Percentiles rank a stretch among this genome's conserved stretches.
Evolutionary conservation across 371 early-diverging fungal species (phyloP).

Genomic region (Mortierella sp.): DNA sequence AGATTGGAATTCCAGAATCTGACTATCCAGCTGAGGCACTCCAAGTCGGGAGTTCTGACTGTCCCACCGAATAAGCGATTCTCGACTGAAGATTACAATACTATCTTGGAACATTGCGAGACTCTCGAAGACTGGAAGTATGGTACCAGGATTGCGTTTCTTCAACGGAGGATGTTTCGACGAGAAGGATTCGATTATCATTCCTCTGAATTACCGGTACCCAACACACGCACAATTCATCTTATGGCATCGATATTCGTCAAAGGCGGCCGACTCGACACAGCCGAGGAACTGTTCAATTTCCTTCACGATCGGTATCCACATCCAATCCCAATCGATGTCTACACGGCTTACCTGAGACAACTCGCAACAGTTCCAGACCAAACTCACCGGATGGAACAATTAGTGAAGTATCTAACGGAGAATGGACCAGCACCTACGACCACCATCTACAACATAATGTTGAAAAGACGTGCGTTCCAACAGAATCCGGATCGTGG

Average conservation of each 20-base stretch:
- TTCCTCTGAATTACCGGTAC: slow-evolving; percentile 2
- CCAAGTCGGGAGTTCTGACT: not conserved
- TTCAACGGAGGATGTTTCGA: slow-evolving; percentile 19
- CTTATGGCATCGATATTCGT: slow-evolving; percentile 13
- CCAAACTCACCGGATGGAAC: slow-evolving; percentile 7
- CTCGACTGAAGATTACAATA: slow-evolving; percentile 28
- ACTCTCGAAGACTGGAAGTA: slow-evolving; percentile 17
- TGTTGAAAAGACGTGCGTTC: slow-evolving; percentile 21
- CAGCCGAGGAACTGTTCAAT: not conserved
- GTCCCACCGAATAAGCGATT: slow-evolving; percentile 6
- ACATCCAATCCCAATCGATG: slow-evolving; percentile 27
- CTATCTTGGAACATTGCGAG: slow-evolving; percentile 21
- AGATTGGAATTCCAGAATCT: slow-evolving; percentile 9
- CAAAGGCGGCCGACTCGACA: not conserved
- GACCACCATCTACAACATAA: slow-evolving; percentile 21
- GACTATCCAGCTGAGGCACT: no score
- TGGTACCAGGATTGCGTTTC: slow-evolving; percentile 15
- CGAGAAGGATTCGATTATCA: slow-evolving; percentile 17
- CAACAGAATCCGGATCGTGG: slow-evolving; percentile 5
- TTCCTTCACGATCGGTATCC: slow-evolving; percentile 18
- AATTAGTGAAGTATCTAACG: slow-evolving; percentile 8
- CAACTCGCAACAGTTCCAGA: slow-evolving; percentile 1
- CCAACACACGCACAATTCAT: slow-evolving; percentile 33
- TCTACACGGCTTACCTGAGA: slow-evolving; percentile 14
- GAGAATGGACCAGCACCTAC: slow-evolving; percentile 27